phyloP scores from a whole-genome alignment of 768 basidiomycete species.

The Chiua virens region DNA sequence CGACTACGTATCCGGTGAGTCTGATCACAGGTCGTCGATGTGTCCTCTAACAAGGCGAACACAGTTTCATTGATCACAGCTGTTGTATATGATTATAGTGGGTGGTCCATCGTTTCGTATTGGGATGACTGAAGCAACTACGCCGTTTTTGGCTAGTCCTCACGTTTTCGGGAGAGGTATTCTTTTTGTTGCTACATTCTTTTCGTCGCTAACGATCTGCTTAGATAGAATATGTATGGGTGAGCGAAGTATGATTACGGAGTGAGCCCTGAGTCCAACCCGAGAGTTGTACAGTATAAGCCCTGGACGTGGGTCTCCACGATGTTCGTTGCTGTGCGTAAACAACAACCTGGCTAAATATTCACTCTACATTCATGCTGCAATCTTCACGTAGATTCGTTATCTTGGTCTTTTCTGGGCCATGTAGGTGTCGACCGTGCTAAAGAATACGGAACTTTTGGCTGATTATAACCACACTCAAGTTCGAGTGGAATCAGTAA shows the following conservation, averaged over 20 bases:
- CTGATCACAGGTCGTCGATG: not conserved
- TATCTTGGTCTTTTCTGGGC: not conserved
- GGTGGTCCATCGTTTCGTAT: not conserved
- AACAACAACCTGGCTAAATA: no score
- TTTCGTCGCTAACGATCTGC: not conserved
- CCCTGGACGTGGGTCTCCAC: not conserved
- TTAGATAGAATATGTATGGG: conserved; percentile 3
- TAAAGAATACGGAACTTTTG: no score
- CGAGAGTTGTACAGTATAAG: not conserved
- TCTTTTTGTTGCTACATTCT: not conserved
- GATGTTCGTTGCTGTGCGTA: not conserved
- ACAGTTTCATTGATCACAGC: not conserved
- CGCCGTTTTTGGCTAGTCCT: not conserved
- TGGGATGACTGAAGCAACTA: not conserved
- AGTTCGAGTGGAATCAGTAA: not conserved
- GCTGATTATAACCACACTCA: not conserved
- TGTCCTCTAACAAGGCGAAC: not conserved
- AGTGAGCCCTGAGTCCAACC: no score
- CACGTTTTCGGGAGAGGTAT: conserved; percentile 1
- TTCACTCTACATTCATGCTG: not conserved
- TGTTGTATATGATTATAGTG: not conserved
- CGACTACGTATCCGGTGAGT: not conserved
- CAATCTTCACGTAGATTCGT: not conserved
- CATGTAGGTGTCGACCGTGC: not conserved
- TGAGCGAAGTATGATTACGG: not conserved